Evolutionary conservation across 441 rosid genomes (phyloP).

Genomic region (Omphalea diandra): DNA sequence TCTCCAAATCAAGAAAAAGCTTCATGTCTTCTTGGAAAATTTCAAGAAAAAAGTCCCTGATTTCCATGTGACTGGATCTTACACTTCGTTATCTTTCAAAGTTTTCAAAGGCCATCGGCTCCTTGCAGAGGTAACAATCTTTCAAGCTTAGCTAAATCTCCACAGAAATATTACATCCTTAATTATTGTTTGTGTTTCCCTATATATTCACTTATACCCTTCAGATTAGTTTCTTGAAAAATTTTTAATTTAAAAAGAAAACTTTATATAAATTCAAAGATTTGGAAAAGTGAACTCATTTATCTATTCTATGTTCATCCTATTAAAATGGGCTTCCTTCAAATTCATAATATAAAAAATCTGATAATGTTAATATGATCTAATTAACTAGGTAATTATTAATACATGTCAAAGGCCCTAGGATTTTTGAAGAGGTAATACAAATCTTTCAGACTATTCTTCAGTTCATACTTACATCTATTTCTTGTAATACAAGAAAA

Average conservation of each 20-base stretch:
- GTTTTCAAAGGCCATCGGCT: constrained; percentile 46
- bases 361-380: background rate
- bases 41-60: constrained; percentile 35
- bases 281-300: no score
- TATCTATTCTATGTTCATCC: no score
- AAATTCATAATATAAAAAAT: background rate
- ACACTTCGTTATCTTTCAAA: constrained; percentile 50
- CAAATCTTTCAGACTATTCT: no score
- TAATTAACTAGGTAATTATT: background rate
- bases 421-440: constrained; percentile 36
- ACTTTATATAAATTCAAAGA: no score
- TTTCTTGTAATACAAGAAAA: no score
- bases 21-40: constrained; percentile 48
- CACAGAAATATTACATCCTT: no score
- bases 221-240: no score
- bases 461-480: no score
- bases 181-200: no score
- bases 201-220: no score
- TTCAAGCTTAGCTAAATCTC: no score
- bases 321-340: background rate
- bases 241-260: no score
- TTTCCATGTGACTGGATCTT: constrained; percentile 50
- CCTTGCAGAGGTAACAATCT: constrained; percentile 71
- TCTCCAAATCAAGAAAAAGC: constrained; percentile 46
- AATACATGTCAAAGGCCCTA: constrained; percentile 33